Evolutionary conservation across 768 basidiomycete species (phyloP).

Genomic region (Piloderma croceum): DNA sequence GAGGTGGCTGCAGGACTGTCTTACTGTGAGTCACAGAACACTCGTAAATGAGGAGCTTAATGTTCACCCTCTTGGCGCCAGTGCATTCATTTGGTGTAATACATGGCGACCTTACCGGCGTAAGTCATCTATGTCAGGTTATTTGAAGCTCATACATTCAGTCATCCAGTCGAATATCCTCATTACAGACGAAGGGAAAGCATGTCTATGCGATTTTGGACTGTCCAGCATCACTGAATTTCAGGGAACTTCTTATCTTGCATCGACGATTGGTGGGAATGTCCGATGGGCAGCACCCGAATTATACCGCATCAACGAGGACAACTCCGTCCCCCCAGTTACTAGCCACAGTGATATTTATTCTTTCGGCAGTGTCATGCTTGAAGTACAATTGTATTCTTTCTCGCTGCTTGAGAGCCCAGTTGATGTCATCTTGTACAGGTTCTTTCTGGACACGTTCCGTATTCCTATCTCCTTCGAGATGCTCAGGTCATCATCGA

Average conservation of each 20-base stretch:
- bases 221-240: conserved; percentile 24
- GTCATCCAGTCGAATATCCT: conserved; percentile 29
- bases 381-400: no score
- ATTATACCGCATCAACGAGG: conserved; percentile 16
- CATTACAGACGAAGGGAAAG: conserved; percentile 27
- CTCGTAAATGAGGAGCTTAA: no score
- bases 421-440: no score
- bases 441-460: conserved; percentile 37
- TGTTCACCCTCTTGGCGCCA: no score
- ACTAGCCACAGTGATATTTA: conserved; percentile 27
- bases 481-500: conserved; percentile 40
- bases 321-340: conserved; percentile 7
- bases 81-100: conserved; percentile 19
- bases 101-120: conserved; percentile 32
- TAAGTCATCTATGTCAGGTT: conserved; percentile 7
- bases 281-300: conserved; percentile 34
- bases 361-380: conserved; percentile 32
- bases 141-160: background rate
- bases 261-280: conserved; percentile 25
- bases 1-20: no score
- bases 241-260: conserved; percentile 17
- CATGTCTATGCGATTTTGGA: conserved; percentile 33
- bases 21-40: no score
- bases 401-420: conserved; percentile 4
- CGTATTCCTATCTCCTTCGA: conserved; percentile 34